Evolutionary conservation across 257 asterid genomes (phyloP).

Genomic region (Nemophila menziesii): DNA sequence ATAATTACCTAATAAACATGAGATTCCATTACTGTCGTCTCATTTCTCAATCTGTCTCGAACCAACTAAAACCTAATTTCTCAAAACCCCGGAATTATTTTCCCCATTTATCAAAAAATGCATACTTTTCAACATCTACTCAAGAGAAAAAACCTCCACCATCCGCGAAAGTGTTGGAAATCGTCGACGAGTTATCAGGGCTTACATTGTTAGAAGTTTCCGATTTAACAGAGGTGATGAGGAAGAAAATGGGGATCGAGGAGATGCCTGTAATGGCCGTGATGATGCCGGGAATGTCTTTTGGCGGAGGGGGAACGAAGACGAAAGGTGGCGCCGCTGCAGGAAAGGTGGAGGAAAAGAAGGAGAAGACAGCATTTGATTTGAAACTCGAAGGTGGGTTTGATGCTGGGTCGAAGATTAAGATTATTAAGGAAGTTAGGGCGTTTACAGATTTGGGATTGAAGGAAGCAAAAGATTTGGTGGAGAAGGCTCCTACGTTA

Average conservation of each 20-base stretch:
- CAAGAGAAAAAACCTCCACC: conserved; percentile 27
- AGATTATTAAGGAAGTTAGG: conserved; percentile 90
- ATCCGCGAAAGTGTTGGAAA: conserved; percentile 32
- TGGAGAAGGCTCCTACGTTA: conserved; percentile 84
- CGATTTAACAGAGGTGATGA: conserved; percentile 47
- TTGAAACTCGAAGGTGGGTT: conserved; percentile 88
- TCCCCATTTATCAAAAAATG: conserved; percentile 15
- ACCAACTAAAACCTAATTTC: conserved; percentile 16
- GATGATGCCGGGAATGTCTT: conserved; percentile 80
- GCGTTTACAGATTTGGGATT: conserved; percentile 74
- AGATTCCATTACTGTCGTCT: conserved; percentile 28
- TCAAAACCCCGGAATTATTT: conserved; percentile 14
- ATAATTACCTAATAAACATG: conserved; percentile 18
- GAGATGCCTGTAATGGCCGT: conserved; percentile 81
- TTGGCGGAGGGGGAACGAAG: conserved; percentile 43
- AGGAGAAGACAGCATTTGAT: conserved; percentile 79
- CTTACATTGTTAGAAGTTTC: conserved; percentile 63
- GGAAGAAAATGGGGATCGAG: conserved; percentile 51
- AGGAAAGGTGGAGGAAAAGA: conserved; percentile 45
- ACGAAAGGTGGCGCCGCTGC: conserved; percentile 42
- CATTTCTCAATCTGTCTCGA: conserved; percentile 31
- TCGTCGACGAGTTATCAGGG: conserved; percentile 53
- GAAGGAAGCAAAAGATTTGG: conserved; percentile 94
- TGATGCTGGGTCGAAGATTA: conserved; percentile 58
- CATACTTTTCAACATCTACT: conserved; percentile 28